A percentile compares a stretch with the other conserved stretches of the same genome.
These are phyloP conservation scores for Podila epicladia DNA, from an alignment of 192 early-diverging fungal species.

Conservation along the genomic window DNA sequence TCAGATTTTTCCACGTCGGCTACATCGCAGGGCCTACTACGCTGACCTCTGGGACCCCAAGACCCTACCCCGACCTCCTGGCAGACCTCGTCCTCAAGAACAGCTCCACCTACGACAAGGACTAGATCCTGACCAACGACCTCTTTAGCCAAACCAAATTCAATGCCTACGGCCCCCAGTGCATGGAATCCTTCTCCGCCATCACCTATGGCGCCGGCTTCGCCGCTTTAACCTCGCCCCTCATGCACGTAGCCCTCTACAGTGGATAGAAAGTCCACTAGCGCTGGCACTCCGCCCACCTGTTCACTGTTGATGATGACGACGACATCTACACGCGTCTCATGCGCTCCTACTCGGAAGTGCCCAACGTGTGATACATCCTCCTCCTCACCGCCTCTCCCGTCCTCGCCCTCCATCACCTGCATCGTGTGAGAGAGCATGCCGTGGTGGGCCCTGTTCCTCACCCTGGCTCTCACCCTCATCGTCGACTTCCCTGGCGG, in stretches of 20 bases:
- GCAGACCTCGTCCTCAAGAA: conserved; percentile 1
- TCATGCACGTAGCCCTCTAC: conserved; percentile 68
- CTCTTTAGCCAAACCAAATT: conserved; percentile 44
- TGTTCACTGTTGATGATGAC: background rate
- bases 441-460: conserved; percentile 59
- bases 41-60: conserved; percentile 51
- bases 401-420: conserved; percentile 33
- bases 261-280: conserved; percentile 62
- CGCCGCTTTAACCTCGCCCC: conserved; percentile 60
- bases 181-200: conserved; percentile 54
- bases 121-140: conserved; percentile 21
- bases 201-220: conserved; percentile 62
- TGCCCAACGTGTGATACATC: conserved; percentile 62
- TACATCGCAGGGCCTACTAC: conserved; percentile 49
- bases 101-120: conserved; percentile 28
- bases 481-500: conserved; percentile 28
- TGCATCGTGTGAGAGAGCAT: conserved; percentile 35
- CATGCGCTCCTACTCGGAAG: conserved; percentile 69
- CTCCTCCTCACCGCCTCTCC: conserved; percentile 45
- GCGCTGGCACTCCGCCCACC: conserved; percentile 39
- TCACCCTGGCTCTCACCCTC: conserved; percentile 52
- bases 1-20: conserved; percentile 51
- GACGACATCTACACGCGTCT: conserved; percentile 62
- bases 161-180: conserved; percentile 44
- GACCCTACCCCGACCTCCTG: conserved; percentile 48